phyloP scores from a whole-genome alignment of 805 yeast species.

The Myxozyma geophila region DNA sequence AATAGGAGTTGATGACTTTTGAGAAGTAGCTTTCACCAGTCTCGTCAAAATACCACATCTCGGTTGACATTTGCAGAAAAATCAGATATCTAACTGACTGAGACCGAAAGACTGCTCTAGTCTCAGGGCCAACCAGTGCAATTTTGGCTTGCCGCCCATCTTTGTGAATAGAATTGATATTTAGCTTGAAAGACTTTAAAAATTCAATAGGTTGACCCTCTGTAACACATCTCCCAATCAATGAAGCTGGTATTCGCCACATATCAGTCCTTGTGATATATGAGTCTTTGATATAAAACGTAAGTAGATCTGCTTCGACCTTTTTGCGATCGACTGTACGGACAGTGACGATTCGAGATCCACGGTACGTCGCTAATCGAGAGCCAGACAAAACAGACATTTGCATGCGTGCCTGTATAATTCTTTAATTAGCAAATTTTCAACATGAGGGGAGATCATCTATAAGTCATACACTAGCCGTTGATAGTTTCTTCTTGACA shows the following conservation, averaged over 20 bases:
- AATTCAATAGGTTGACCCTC: slow-evolving; percentile 67
- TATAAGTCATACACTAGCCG: slow-evolving; percentile 14
- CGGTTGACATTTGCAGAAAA: slow-evolving; percentile 85
- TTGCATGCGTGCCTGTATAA: slow-evolving; percentile 14
- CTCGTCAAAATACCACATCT: slow-evolving; percentile 98
- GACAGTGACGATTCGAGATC: slow-evolving; percentile 25
- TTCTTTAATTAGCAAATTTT: background rate
- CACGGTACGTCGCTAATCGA: slow-evolving; percentile 25
- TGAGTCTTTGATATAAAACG: slow-evolving; percentile 77
- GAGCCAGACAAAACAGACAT: slow-evolving; percentile 35
- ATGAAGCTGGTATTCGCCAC: slow-evolving; percentile 76
- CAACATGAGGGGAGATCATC: background rate
- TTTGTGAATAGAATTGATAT: slow-evolving; percentile 58
- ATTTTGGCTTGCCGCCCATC: slow-evolving; percentile 32
- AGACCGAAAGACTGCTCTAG: slow-evolving; percentile 84
- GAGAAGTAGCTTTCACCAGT: slow-evolving; percentile 94
- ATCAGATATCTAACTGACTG: slow-evolving; percentile 86
- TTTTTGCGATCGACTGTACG: slow-evolving; percentile 21
- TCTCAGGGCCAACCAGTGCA: slow-evolving; percentile 46
- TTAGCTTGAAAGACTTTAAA: slow-evolving; percentile 64
- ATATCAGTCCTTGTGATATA: slow-evolving; percentile 86
- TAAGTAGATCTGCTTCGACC: slow-evolving; percentile 70
- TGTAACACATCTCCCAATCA: slow-evolving; percentile 69
- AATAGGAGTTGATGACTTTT: slow-evolving; percentile 85
- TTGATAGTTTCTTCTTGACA: slow-evolving; percentile 22